Percentiles rank a stretch among this genome's conserved stretches.
Evolutionary conservation across 1,139 yeast genomes (phyloP).

Genomic region (Saccharomyces hybrid): DNA sequence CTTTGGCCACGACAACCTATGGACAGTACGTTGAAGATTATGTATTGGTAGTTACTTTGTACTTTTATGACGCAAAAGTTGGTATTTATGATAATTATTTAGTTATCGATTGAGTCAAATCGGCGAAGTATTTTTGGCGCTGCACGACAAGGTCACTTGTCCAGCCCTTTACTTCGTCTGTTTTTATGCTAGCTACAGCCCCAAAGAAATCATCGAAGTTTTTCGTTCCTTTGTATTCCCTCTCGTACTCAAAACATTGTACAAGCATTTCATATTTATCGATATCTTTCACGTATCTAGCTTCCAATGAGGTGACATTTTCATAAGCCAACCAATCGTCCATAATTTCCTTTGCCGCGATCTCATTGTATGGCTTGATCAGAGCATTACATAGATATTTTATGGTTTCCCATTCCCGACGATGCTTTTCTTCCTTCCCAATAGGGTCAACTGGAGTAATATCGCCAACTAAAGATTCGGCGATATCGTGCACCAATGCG

Average conservation of each 20-base stretch:
- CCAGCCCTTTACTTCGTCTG: slow-evolving; percentile 64
- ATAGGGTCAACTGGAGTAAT: slow-evolving; percentile 80
- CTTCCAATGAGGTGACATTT: slow-evolving; percentile 71
- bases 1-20: slow-evolving; percentile 81
- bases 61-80: not conserved
- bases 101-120: not conserved
- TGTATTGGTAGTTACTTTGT: not conserved
- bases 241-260: slow-evolving; percentile 89
- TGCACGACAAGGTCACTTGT: slow-evolving; percentile 58
- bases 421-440: slow-evolving; percentile 66
- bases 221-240: slow-evolving; percentile 46
- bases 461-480: slow-evolving; percentile 91
- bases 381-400: slow-evolving; percentile 50
- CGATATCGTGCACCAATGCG: slow-evolving; percentile 88
- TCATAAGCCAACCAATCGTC: slow-evolving; percentile 90
- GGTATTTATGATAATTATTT: slow-evolving; percentile 1
- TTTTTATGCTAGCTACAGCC: slow-evolving; percentile 57
- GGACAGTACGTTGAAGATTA: slow-evolving; percentile 20
- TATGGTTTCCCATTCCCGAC: slow-evolving; percentile 73
- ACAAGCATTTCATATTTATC: slow-evolving; percentile 90
- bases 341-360: slow-evolving; percentile 58
- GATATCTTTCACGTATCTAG: slow-evolving; percentile 84
- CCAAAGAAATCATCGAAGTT: slow-evolving; percentile 62
- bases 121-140: slow-evolving; percentile 38
- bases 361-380: slow-evolving; percentile 54